Conservation (phyloP, 768 basidiomycete species). For the Collybia nuda region DNA sequence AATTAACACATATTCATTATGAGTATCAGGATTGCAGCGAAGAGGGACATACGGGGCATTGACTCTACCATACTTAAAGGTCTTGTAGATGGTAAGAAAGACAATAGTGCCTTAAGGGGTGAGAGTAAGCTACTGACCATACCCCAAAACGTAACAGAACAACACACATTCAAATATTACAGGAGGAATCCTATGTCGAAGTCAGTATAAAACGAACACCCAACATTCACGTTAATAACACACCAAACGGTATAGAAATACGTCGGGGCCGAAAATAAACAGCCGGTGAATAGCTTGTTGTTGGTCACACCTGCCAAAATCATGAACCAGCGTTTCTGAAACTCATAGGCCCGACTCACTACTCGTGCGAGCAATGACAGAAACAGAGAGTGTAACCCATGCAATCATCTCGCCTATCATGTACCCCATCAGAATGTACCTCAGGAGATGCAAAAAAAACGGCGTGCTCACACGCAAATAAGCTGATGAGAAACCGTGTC, state of each 20-base stretch:
- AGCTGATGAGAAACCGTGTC: neutral
- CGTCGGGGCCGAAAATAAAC: slow-evolving; percentile 12
- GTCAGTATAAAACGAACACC: neutral
- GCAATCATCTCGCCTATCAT: neutral
- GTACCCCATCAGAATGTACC: neutral
- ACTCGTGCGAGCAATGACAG: neutral
- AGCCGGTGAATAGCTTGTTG: slow-evolving; percentile 14
- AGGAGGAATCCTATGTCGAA: slow-evolving; percentile 16
- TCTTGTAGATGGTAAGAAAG: slow-evolving; percentile 15
- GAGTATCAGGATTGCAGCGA: neutral
- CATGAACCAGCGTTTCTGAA: neutral
- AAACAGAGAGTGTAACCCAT: slow-evolving; percentile 5
- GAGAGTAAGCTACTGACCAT: neutral
- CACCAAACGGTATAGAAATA: slow-evolving; percentile 19
- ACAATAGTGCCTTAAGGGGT: slow-evolving; percentile 13
- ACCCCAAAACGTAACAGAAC: neutral
- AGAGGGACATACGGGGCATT: slow-evolving; percentile 13
- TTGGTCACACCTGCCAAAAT: slow-evolving; percentile 8
- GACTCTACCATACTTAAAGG: slow-evolving; percentile 8
- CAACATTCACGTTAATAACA: neutral
- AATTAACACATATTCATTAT: neutral
- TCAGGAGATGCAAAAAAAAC: neutral
- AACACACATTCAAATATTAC: slow-evolving; percentile 19
- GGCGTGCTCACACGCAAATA: slow-evolving; percentile 1
- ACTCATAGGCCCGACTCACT: neutral